Evolutionary conservation across 2,329 filamentous ascomycete species (phyloP), one percentile per base, ranked within the genome.

Genomic region (Pseudogymnoascus sp.): DNA sequence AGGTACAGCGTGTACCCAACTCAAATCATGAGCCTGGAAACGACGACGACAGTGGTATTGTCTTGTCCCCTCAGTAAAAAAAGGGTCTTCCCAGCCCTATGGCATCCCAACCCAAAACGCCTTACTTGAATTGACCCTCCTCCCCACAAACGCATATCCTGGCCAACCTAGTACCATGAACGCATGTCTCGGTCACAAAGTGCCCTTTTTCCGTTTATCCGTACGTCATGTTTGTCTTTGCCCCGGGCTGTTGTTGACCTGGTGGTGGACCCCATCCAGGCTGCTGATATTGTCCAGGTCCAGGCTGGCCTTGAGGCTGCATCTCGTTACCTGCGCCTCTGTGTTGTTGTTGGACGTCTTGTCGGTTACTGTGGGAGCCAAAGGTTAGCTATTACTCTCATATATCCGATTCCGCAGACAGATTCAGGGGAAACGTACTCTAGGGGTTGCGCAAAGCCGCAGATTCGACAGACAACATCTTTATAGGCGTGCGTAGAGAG

Each of bases 381-480:
- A 34, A 57, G 2, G 51, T 57, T 3, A 57, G 51, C 51, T 21
- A 57, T 8, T 57, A 57, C 36, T 36, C 51, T 19, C 16, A 11
- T 2, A 34, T 14, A 19, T 5, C 28, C 28, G 16, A 34, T 19
- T 19, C 10, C 28, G 16, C 8, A 6, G 13, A 13, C 31, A 23
- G 7, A 25, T 36, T 28, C 34, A 31, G 39, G 34, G 34, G 11
- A 11, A 6, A 16, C 31, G 39, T 65, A 62, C 68, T 83, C 79
- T 63, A 88, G 79, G 8, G 85, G 85, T 74, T 93, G 88, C 67
- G 85, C 82, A 74, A 91, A 92, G 73, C 88, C 85, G 81, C 90
- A 93, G 74, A 92, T 86, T 71, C 85, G 82, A 78, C 90, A 93
- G 65, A 81, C 79, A 64, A 93, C 82, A 71, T 92, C 89, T 69